Conservation (phyloP, 352 stramenopile genomes). For the Pythium insidiosum region DNA sequence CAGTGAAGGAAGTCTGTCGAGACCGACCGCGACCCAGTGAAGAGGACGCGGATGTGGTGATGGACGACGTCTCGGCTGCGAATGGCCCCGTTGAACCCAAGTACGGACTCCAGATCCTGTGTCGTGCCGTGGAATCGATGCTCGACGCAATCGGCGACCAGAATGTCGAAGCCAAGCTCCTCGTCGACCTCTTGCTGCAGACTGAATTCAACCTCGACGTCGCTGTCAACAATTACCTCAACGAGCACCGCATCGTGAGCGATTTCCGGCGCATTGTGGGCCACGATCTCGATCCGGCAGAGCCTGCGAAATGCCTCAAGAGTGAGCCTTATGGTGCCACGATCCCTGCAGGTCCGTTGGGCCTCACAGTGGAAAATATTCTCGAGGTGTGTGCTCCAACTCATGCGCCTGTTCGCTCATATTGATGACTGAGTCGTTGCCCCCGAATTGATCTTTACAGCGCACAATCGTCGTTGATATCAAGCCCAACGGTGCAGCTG, state of each 20-base stretch:
- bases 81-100: conserved; percentile 47
- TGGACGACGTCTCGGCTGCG: conserved; percentile 21
- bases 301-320: conserved; percentile 37
- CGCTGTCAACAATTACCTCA: conserved; percentile 79
- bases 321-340: conserved; percentile 50
- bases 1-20: conserved; percentile 14
- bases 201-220: conserved; percentile 74
- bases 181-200: conserved; percentile 66
- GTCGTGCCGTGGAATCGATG: conserved; percentile 74
- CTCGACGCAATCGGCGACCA: conserved; percentile 57
- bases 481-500: conserved; percentile 67
- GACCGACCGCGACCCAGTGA: conserved; percentile 9
- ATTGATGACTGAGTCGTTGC: too few species aligned
- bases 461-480: conserved; percentile 87
- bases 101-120: conserved; percentile 71
- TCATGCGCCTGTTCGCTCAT: too few species aligned
- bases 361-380: conserved; percentile 86
- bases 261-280: conserved; percentile 78
- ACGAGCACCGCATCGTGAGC: conserved; percentile 66
- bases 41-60: conserved; percentile 65
- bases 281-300: conserved; percentile 52
- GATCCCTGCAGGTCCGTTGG: conserved; percentile 73
- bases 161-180: conserved; percentile 55
- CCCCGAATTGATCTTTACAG: conserved; percentile 8
- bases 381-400: conserved; percentile 46